Conservation (phyloP, 176 grass and related monocot genomes). For the Puccinellia tenuiflora region DNA sequence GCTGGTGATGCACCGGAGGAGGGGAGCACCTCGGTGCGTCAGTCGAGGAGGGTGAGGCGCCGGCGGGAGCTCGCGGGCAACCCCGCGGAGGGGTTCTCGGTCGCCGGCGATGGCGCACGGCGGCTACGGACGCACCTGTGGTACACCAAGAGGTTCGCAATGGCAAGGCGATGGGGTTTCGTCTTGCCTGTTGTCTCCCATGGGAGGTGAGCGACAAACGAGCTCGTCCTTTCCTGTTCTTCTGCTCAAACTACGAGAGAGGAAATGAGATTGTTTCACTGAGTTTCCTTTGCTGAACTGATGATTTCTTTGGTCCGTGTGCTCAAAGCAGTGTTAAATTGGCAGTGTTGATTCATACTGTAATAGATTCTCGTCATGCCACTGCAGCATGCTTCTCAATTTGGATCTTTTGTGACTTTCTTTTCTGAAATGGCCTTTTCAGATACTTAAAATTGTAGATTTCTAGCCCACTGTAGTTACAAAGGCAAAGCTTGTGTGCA, state of each 20-base stretch:
- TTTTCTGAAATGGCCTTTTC: background rate
- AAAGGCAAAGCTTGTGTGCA: background rate
- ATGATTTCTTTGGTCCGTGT: background rate
- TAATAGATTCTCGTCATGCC: background rate
- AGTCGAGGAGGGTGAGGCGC: slow-evolving; percentile 51
- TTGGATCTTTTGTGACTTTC: background rate
- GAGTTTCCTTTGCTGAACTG: background rate
- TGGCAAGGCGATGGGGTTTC: slow-evolving; percentile 75
- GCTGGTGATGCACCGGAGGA: background rate
- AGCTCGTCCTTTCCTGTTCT: background rate
- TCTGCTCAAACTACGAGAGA: background rate
- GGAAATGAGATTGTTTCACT: background rate
- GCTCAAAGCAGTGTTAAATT: background rate
- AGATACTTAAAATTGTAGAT: background rate
- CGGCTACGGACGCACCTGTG: slow-evolving; percentile 83
- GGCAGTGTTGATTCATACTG: background rate
- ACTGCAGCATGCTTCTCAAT: background rate
- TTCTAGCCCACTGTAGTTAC: background rate
- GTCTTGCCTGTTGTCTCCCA: slow-evolving; percentile 53
- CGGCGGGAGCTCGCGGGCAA: slow-evolving; percentile 59
- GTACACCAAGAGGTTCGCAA: slow-evolving; percentile 82
- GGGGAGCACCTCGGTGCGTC: background rate
- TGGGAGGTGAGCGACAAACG: slow-evolving; percentile 37
- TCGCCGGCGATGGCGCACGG: slow-evolving; percentile 44
- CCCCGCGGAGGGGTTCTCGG: slow-evolving; percentile 53